Evolutionary conservation across 441 rosid genomes (phyloP), one percentile per base, ranked within the genome.

Genomic region (Manihot esculenta): DNA sequence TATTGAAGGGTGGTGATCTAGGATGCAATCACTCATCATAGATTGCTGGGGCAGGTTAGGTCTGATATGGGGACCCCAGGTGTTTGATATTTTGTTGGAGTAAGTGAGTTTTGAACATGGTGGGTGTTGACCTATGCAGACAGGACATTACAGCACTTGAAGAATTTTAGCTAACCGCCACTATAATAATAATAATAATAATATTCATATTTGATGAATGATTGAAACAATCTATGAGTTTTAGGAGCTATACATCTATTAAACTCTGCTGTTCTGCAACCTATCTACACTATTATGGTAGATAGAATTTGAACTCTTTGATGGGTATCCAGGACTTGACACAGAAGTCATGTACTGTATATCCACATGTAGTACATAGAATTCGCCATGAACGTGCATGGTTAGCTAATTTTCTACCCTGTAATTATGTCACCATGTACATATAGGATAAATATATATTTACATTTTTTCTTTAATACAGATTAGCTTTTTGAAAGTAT

Each of bases 121-220:
- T 76, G 70, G 76, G 79, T 83, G 76, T 80, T 83, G 86, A 80
- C 86, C 72, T 51, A 41, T n/a, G 23, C 35, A 23, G n/a, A 73
- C 13, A 24, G 12, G 72, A 72, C 64, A 62, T 5, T 18, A 54
- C 7, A 23, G 35, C 20, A 48, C 15, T n/a, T 20, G 47, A 62
- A 69, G 69, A 71, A 61, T 56, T n/a, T 69, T 64, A 24, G 66
- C 51, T 4, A 68, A 64, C 69, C n/a, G 49, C 33, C 74, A 53
- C 42, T 24, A 66, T 38, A 23, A 5, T 63, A 44, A 7, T 49
- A 50, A 3, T n/a, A n/a, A n/a, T n/a, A n/a, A n/a, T n/a, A n/a
- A 21, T 15, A 15, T 38, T 14, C 7, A 56, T 61, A 57, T 63
- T 58, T 56, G 71, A 64, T 61, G 9, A 68, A 77, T 75, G 76